Base-by-base conservation (phyloP, 148 eudicot genomes). In the Vaccinium corymbosum region DNA sequence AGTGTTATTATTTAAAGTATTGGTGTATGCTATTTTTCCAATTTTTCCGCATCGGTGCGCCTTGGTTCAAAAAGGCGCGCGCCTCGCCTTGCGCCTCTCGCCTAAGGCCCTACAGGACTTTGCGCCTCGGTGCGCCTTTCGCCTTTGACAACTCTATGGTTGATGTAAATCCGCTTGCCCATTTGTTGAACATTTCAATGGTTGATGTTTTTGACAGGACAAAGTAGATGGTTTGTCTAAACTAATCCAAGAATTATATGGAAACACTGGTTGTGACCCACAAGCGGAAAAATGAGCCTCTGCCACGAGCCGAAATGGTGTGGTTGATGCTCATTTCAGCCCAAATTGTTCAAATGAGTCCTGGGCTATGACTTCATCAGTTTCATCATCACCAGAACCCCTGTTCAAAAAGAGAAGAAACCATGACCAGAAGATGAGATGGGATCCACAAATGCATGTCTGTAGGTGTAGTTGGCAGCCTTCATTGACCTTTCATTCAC, bases 221-320 rank as follows among this genome's bases (percentile, higher is more conserved):
- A 85, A 85, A 64, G 85, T 93, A 42, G 91, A 91, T 80, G 93
- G 90, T 4, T 92, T 94, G 89, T 85, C 80, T 71, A 84, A 90
- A 51, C 90, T 93, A 79, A 91, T 93, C 79, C 56, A 71, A 82
- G 93, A 90, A 88, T 53, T 86, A 35, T 46, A 87, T 57, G 88
- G 72, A 59, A 84, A 56, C 73, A 61, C 25, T 29, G 55, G 86
- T 79, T 56, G 75, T 51, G 75, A 78, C 80, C 35, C 81, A 83
- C 59, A 93, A 92, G 83, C 89, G 93, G 70, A 90, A 90, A 80
- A 72, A 78, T 74, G 59, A 49, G 70, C 62, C 78, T 20, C 76
- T 86, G 56, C 91, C 92, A 3, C 75, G 48, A 93, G 96, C 84
- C 94, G 91, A 79, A 91, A 82, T 32, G 94, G 91, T 59, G 94